Evolutionary conservation across 1,284 basidiomycete genomes (phyloP).

Genomic region (Ustilago loliicola): DNA sequence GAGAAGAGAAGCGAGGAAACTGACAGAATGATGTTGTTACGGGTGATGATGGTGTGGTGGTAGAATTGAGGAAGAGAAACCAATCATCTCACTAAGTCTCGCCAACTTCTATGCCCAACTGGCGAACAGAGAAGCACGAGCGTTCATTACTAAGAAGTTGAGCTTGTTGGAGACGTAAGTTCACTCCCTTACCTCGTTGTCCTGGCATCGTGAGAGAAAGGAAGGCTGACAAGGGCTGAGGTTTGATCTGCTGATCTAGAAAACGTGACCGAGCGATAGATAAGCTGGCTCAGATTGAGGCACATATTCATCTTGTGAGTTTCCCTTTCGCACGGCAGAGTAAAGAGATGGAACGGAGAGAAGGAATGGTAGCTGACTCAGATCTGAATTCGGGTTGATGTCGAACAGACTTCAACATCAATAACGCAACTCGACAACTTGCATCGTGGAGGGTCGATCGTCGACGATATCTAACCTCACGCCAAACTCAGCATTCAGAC

Average conservation of each 20-base stretch:
- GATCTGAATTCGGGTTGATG: neutral
- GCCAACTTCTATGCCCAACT: slow-evolving; percentile 53
- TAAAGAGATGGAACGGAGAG: neutral
- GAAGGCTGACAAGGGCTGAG: neutral
- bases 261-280: slow-evolving; percentile 47
- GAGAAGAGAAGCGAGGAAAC: neutral
- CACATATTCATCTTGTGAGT: slow-evolving; percentile 52
- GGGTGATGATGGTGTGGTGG: neutral
- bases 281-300: slow-evolving; percentile 53
- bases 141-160: slow-evolving; percentile 51
- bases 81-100: slow-evolving; percentile 43
- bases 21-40: neutral
- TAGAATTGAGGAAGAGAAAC: slow-evolving; percentile 35
- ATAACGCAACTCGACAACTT: slow-evolving; percentile 56
- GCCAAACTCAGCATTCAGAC: neutral
- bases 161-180: slow-evolving; percentile 44
- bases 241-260: neutral
- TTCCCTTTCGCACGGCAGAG: too few species aligned
- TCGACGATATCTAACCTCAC: slow-evolving; percentile 30
- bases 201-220: neutral
- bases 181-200: neutral
- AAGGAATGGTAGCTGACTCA: neutral
- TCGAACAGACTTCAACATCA: slow-evolving; percentile 43
- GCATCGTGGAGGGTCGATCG: slow-evolving; percentile 48
- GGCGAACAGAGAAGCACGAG: slow-evolving; percentile 47